Evolutionary conservation across 805 yeast species (phyloP).

Genomic region (Teunomyces funiuensis): DNA sequence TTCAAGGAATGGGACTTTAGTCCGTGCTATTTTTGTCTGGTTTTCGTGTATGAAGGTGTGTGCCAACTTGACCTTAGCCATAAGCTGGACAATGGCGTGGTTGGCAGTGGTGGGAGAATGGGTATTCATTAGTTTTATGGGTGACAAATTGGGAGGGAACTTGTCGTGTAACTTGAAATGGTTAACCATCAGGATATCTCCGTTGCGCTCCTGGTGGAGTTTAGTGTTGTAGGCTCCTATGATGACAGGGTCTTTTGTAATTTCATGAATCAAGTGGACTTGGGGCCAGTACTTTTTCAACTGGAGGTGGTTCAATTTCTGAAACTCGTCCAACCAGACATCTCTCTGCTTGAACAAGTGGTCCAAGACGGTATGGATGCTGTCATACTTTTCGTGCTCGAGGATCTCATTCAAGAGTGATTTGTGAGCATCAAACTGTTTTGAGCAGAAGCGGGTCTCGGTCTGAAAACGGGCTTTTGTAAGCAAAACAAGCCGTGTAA

Average conservation of each 20-base stretch:
- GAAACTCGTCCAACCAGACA: constrained; percentile 22
- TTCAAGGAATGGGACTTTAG: constrained; percentile 31
- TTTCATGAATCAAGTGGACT: constrained; percentile 31
- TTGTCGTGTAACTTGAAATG: constrained; percentile 11
- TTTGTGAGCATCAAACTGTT: constrained; percentile 11
- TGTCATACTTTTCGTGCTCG: constrained; percentile 25
- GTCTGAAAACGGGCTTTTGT: constrained; percentile 11
- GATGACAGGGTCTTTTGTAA: constrained; percentile 14
- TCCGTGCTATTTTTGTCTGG: constrained; percentile 19
- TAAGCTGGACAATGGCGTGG: not conserved
- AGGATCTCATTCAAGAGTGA: constrained; percentile 26
- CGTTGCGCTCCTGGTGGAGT: constrained; percentile 13
- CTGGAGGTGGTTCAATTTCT: constrained; percentile 17
- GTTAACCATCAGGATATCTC: constrained; percentile 13
- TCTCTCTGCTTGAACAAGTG: constrained; percentile 21
- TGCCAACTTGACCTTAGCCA: constrained; percentile 15
- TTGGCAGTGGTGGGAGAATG: not conserved
- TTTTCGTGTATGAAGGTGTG: constrained; percentile 22
- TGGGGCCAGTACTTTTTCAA: constrained; percentile 34
- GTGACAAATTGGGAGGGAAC: not conserved
- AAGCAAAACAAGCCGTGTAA: not conserved
- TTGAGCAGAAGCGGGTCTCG: constrained; percentile 13
- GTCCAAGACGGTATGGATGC: constrained; percentile 27
- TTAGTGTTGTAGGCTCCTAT: constrained; percentile 16
- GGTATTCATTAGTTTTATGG: not conserved